phyloP scores from a whole-genome alignment of 2,329 filamentous ascomycete genomes.

The Monosporascus cannonballus region DNA sequence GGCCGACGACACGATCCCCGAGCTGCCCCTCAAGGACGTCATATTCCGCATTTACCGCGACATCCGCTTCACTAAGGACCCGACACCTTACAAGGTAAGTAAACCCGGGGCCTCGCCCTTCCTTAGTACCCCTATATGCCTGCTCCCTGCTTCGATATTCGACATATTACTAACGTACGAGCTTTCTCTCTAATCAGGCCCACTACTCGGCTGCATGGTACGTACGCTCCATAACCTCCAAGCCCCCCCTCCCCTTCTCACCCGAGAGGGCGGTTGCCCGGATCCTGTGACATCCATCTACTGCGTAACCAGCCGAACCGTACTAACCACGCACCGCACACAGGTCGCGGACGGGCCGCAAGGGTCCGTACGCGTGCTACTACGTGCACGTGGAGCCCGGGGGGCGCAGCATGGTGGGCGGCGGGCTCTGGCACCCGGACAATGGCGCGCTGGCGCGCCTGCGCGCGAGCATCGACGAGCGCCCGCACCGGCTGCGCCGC shows the following conservation, averaged over 20 bases:
- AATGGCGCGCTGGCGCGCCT: conserved; percentile 58
- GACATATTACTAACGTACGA: background rate
- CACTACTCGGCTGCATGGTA: conserved; percentile 80
- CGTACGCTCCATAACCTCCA: conserved; percentile 5
- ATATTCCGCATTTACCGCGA: conserved; percentile 86
- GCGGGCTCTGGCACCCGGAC: conserved; percentile 78
- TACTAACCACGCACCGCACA: background rate
- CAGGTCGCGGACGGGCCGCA: conserved; percentile 76
- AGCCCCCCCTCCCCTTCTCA: conserved; percentile 19
- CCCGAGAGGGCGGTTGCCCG: too few relatives aligned
- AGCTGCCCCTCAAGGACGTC: conserved; percentile 79
- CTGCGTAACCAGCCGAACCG: too few relatives aligned
- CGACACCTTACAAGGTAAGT: conserved; percentile 78
- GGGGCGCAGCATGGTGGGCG: conserved; percentile 68
- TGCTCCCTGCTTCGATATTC: conserved; percentile 4
- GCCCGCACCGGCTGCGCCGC: conserved; percentile 62
- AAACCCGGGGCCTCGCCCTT: background rate
- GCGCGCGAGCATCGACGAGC: conserved; percentile 68
- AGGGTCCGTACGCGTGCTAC: conserved; percentile 83
- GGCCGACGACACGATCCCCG: conserved; percentile 75
- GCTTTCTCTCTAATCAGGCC: conserved; percentile 41
- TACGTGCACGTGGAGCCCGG: conserved; percentile 77
- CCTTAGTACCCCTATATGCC: conserved; percentile 8
- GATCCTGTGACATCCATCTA: too few relatives aligned
- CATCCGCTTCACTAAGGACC: conserved; percentile 76